Conservation (phyloP, 805 yeast genomes). For the Huiozyma naganishii region DNA sequence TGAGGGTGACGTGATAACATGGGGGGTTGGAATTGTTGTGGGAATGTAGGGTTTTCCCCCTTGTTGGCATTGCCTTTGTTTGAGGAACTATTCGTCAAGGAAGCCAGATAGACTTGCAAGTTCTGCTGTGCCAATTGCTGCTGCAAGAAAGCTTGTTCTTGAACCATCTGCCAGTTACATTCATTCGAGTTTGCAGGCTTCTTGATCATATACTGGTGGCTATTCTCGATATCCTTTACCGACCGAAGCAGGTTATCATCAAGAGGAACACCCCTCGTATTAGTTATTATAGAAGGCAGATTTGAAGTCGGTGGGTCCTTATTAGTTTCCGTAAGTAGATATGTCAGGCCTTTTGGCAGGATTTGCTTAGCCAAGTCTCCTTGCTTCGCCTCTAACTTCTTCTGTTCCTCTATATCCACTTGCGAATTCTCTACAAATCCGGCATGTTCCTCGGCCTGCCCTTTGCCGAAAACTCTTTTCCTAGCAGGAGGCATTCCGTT, state of each 20-base stretch:
- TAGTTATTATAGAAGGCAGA: background rate
- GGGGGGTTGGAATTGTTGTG: background rate
- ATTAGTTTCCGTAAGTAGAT: conserved; percentile 34
- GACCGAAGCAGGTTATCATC: background rate
- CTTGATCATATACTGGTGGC: conserved; percentile 18
- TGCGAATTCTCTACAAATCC: conserved; percentile 31
- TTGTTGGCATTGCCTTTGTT: background rate
- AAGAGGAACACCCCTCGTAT: background rate
- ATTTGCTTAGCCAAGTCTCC: conserved; percentile 41
- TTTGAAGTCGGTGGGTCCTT: conserved; percentile 4
- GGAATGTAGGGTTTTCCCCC: background rate
- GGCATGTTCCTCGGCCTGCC: conserved; percentile 24
- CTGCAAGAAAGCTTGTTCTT: conserved; percentile 25
- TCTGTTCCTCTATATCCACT: conserved; percentile 35
- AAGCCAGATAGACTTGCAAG: conserved; percentile 24
- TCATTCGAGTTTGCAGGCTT: conserved; percentile 22
- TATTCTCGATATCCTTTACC: background rate
- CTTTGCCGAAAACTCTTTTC: conserved; percentile 32
- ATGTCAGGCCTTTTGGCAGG: conserved; percentile 45
- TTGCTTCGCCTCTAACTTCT: conserved; percentile 36
- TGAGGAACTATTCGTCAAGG: conserved; percentile 6
- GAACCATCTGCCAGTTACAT: conserved; percentile 26
- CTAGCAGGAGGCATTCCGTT: conserved; percentile 57
- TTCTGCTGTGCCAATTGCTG: conserved; percentile 28
- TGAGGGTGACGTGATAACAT: background rate